Evolutionary conservation across 192 early-diverging fungal genomes (phyloP).

Genomic region (Irineochytrium annulatum): DNA sequence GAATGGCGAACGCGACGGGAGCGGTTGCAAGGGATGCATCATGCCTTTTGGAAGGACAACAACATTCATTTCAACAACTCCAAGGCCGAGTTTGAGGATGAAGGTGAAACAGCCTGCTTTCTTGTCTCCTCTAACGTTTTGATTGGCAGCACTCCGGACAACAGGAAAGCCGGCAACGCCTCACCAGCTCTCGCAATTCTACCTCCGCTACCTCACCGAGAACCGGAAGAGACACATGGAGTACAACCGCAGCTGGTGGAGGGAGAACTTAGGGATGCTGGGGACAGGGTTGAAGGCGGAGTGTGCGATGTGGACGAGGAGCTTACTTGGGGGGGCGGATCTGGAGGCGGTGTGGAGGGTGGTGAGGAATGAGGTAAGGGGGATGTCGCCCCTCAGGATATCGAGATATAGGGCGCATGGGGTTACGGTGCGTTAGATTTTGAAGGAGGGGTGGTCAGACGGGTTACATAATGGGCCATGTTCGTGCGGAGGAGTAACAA

Average conservation of each 20-base stretch:
- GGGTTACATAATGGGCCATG: too few relatives aligned
- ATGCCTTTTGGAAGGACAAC: conserved; percentile 35
- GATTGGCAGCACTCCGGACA: conserved; percentile 6
- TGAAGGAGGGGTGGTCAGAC: too few relatives aligned
- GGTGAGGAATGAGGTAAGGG: too few relatives aligned
- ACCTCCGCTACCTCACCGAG: conserved; percentile 27
- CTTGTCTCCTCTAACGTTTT: background rate
- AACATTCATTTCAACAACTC: conserved; percentile 26
- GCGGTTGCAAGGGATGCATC: conserved; percentile 28
- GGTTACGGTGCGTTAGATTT: too few relatives aligned
- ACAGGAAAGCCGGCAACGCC: conserved; percentile 15
- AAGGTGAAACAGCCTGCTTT: conserved; percentile 1
- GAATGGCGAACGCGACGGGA: conserved; percentile 13
- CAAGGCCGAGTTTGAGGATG: conserved; percentile 26
- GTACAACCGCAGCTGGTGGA: conserved; percentile 33
- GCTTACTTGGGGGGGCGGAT: background rate
- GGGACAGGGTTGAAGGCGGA: conserved; percentile 15
- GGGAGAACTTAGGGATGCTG: conserved; percentile 24
- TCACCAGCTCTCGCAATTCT: conserved; percentile 29
- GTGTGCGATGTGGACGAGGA: background rate
- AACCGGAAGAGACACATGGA: conserved; percentile 20
- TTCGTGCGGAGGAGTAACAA: too few relatives aligned
- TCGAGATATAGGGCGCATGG: too few relatives aligned
- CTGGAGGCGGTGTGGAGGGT: too few relatives aligned
- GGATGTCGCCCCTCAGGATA: too few relatives aligned